Conservation (phyloP, 345 rosid species). For the Cochlearia excelsa region DNA sequence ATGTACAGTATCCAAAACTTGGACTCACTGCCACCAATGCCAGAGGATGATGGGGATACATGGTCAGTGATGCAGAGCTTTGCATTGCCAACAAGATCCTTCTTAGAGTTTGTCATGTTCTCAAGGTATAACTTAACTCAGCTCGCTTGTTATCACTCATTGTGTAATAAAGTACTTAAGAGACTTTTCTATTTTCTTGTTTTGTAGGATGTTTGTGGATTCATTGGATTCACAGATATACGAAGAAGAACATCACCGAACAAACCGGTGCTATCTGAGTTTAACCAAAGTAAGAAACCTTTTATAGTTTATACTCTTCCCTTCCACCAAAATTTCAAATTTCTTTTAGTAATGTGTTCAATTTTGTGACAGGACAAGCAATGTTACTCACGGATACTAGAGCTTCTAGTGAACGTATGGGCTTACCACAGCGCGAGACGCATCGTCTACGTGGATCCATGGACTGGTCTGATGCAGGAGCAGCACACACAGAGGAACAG, state of each 20-base stretch:
- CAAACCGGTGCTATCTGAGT: constrained; percentile 75
- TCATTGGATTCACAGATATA: constrained; percentile 87
- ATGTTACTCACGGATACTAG: constrained; percentile 83
- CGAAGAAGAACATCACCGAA: constrained; percentile 71
- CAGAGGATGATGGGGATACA: constrained; percentile 75
- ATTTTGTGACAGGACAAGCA: constrained; percentile 75
- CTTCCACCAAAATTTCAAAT: constrained; percentile 12
- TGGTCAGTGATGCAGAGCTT: constrained; percentile 96
- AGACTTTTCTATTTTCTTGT: constrained; percentile 19
- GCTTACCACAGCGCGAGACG: constrained; percentile 89
- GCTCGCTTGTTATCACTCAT: constrained; percentile 5
- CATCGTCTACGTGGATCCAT: constrained; percentile 72
- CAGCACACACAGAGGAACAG: constrained; percentile 62
- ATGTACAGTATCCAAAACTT: constrained; percentile 71
- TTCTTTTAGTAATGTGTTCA: constrained; percentile 7
- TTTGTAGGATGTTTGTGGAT: constrained; percentile 88
- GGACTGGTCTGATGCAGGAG: constrained; percentile 73
- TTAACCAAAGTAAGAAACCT: constrained; percentile 55
- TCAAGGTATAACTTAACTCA: no score
- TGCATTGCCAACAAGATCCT: constrained; percentile 92
- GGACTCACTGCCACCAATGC: constrained; percentile 77
- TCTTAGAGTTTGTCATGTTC: constrained; percentile 94
- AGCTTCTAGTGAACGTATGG: constrained; percentile 93
- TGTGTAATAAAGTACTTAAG: background rate
- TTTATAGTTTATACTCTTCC: no score